Evolutionary conservation across 2,329 filamentous ascomycete genomes (phyloP), one percentile per base, ranked within the genome.

Genomic region (Nigrospora sphaerica): DNA sequence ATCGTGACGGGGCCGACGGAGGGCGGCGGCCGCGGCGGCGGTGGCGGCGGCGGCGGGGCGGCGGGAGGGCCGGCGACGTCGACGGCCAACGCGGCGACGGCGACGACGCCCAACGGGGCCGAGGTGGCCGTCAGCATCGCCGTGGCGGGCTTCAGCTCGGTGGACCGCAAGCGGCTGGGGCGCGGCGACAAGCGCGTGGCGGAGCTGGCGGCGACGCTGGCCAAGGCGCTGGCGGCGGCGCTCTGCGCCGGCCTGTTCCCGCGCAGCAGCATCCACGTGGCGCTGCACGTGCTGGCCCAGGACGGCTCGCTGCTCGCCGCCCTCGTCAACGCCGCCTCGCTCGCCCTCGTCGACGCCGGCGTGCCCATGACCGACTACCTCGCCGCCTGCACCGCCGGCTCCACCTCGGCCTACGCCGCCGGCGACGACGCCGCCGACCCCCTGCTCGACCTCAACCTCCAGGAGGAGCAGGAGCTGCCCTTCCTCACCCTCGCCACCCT

Each of bases 291-390:
- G 33, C 81, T 98, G 39, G 87, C 85, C 0, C 85, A 95, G 55
- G 93, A 98, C 64, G 93, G 93, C 28, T 91, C 87, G 1, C 77
- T 97, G 3, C 82, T 98, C 17, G 90, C 92, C 0, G 86, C 90
- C 0, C 88, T 92, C 39, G 74, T 97, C 56, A 98, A 98, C 60
- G 93, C 93, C 4, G 81, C 87, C 0, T 95, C 92, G 0, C 80
- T 98, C 12, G 93, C 93, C 0, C 80, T 97, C 18, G 85, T 97
- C 51, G 93, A 98, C 62, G 93, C 93, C 1, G 93, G 93, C 44
- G 85, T 98, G 17, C 93, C 93, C 19, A 96, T 97, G 91, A 82
- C 83, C 3, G 89, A 95, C 62, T 95, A 96, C 62, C 79, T 97
- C 3, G 83, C 84, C 18, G 89, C 91, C 6, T 95, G 88, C 67